Evolutionary conservation across 1,284 basidiomycete genomes (phyloP).

Genomic region (Ganoderma boninense): DNA sequence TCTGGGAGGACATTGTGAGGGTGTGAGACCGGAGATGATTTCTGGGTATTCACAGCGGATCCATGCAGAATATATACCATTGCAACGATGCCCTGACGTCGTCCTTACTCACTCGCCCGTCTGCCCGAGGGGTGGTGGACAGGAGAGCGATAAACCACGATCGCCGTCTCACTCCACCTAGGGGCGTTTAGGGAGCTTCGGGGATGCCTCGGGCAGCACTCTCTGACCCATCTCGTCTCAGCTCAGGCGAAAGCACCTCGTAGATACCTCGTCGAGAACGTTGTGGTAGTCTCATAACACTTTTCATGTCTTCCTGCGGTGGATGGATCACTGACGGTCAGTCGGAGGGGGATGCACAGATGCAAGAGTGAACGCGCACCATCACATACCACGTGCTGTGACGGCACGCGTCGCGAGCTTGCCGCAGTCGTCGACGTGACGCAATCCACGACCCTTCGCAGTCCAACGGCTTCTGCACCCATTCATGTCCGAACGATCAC

Average conservation of each 20-base stretch:
- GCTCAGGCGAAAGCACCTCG: background rate
- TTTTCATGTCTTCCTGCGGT: background rate
- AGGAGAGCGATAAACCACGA: background rate
- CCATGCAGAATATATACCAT: background rate
- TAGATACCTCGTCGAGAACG: background rate
- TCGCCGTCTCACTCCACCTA: background rate
- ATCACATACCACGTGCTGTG: conserved; percentile 1
- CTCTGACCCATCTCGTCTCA: background rate
- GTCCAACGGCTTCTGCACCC: background rate
- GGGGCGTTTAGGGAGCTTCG: background rate
- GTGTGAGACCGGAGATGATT: background rate
- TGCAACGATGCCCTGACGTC: background rate
- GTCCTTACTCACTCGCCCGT: background rate
- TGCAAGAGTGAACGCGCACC: background rate
- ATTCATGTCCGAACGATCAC: background rate
- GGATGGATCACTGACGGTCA: background rate
- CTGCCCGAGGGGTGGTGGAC: background rate
- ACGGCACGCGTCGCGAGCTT: background rate
- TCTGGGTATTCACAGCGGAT: background rate
- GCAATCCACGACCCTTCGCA: background rate
- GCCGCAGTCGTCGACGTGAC: background rate
- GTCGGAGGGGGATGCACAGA: background rate
- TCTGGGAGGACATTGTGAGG: conserved; percentile 8
- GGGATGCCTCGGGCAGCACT: background rate
- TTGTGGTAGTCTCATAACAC: background rate